Base-by-base conservation (phyloP, 176 grass and related monocot genomes). In the Bonia amplexicaulis region DNA sequence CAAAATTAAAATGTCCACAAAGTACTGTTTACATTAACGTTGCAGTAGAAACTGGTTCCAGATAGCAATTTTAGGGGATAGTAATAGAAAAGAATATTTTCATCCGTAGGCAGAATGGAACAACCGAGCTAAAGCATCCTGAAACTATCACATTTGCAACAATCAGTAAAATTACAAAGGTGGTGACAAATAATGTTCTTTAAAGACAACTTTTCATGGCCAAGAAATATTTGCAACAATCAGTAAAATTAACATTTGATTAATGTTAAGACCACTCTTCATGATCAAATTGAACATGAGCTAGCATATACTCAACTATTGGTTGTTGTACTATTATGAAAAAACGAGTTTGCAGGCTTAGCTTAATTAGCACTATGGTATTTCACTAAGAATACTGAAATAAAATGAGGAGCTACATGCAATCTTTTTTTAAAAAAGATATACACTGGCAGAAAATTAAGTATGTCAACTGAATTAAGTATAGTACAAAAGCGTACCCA, bases 401-500 rank as follows among this genome's bases (percentile, higher is more conserved):
- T 82, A 51, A 63, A 71, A 78, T 5, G 6, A 31, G 12, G 54
- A 73, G 39, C 15, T 39, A 22, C 20, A 20, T 54, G 77, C 9
- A 72, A 47, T 49, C 11, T 52, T 73, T 33, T 33, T 33, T 35
- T 1, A 31, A 53, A 20, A 74, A 29, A 33, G 49, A 9, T 35
- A 55, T 55, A 6, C 29, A 35, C 5, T 7, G 9, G 6, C 41
- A 73, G 12, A 73, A 59, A 74, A 47, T 73, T 64, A 35, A 74
- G 29, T 10, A 65, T 58, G 19, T 16, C 31, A 23, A 46, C 49
- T 71, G 35, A 86, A 59, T 63, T 69, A 90, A 46, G 60, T 46
- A 69, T 16, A 84, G 64, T 53, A 79, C 66, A 61, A 41, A 77
- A 76, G 70, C 87, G 54, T 92, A 97, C 94, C 94, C 94, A 97